Conservation (phyloP, 2,329 filamentous ascomycete species). For the Tolypocladium amazonense region DNA sequence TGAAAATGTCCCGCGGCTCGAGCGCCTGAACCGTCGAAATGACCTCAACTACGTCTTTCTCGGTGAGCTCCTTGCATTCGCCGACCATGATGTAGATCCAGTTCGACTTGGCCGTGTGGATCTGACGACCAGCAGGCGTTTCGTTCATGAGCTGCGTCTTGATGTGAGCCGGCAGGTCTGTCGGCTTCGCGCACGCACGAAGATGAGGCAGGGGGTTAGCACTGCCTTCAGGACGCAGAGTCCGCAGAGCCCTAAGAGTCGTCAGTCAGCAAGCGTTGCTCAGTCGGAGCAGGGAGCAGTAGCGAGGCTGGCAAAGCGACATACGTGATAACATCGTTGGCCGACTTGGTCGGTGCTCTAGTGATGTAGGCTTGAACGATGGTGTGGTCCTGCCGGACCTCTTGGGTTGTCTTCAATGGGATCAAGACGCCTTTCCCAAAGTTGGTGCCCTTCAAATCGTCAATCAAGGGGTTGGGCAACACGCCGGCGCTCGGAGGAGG, state of each 20-base stretch:
- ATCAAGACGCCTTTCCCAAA: slow-evolving; percentile 41
- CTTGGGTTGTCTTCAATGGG: slow-evolving; percentile 54
- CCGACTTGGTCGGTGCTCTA: slow-evolving; percentile 58
- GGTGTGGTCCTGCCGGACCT: slow-evolving; percentile 47
- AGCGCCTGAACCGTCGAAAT: slow-evolving; percentile 39
- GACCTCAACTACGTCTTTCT: slow-evolving; percentile 38
- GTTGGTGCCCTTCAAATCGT: slow-evolving; percentile 23
- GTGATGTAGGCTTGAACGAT: slow-evolving; percentile 59
- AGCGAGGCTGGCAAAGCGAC: neutral
- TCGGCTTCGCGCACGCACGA: slow-evolving; percentile 63
- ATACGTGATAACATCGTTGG: slow-evolving; percentile 63
- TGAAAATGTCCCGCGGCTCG: slow-evolving; percentile 37
- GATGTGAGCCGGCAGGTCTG: slow-evolving; percentile 55
- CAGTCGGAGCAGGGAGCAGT: neutral
- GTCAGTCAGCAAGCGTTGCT: slow-evolving; percentile 7
- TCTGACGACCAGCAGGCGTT: slow-evolving; percentile 39
- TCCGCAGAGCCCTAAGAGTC: slow-evolving; percentile 38
- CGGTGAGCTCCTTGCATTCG: slow-evolving; percentile 38
- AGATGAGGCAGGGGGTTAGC: slow-evolving; percentile 60
- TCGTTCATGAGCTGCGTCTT: slow-evolving; percentile 52
- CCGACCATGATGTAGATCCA: slow-evolving; percentile 50
- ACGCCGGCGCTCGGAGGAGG: slow-evolving; percentile 5
- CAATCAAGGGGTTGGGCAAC: slow-evolving; percentile 25
- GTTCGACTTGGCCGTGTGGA: slow-evolving; percentile 49
- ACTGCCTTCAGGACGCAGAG: slow-evolving; percentile 46